Percentiles rank a stretch among this genome's conserved stretches.
Conservation (phyloP, 441 rosid species). For the Aquilaria agallochum region DNA sequence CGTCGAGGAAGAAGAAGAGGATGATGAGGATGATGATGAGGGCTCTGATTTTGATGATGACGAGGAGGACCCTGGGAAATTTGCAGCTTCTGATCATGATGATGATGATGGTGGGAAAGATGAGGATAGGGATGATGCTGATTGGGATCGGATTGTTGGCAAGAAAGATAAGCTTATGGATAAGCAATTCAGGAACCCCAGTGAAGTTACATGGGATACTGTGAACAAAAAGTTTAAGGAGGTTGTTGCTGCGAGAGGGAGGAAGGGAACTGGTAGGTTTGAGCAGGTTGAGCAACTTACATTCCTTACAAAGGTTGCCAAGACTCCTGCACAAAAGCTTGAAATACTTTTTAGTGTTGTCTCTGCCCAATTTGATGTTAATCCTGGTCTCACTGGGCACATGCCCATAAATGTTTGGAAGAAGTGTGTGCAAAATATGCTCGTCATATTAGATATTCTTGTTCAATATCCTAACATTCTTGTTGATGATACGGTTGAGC, state of each 20-base stretch:
- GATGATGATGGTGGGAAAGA: slow-evolving; percentile 17
- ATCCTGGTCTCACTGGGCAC: slow-evolving; percentile 66
- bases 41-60: slow-evolving; percentile 26
- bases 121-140: slow-evolving; percentile 20
- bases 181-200: slow-evolving; percentile 56
- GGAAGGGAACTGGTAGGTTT: slow-evolving; percentile 67
- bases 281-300: slow-evolving; percentile 79
- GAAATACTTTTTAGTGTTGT: slow-evolving; percentile 69
- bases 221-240: slow-evolving; percentile 76
- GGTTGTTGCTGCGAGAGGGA: slow-evolving; percentile 68
- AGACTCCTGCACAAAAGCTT: slow-evolving; percentile 77
- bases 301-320: slow-evolving; percentile 67
- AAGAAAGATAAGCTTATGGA: slow-evolving; percentile 63
- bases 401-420: slow-evolving; percentile 78
- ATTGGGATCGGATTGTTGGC: slow-evolving; percentile 59
- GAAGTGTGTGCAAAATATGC: slow-evolving; percentile 62
- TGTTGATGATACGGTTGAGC: slow-evolving; percentile 57
- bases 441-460: slow-evolving; percentile 55
- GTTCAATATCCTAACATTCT: slow-evolving; percentile 47
- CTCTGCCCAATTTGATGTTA: slow-evolving; percentile 74
- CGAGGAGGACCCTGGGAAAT: slow-evolving; percentile 40
- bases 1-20: slow-evolving; percentile 17
- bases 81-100: slow-evolving; percentile 29
- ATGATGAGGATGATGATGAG: slow-evolving; percentile 40
- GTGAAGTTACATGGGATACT: slow-evolving; percentile 65